These are phyloP conservation scores for Aureobasidium subglaciale DNA, from an alignment of 2,329 filamentous ascomycete species.

Conservation along the genomic window DNA sequence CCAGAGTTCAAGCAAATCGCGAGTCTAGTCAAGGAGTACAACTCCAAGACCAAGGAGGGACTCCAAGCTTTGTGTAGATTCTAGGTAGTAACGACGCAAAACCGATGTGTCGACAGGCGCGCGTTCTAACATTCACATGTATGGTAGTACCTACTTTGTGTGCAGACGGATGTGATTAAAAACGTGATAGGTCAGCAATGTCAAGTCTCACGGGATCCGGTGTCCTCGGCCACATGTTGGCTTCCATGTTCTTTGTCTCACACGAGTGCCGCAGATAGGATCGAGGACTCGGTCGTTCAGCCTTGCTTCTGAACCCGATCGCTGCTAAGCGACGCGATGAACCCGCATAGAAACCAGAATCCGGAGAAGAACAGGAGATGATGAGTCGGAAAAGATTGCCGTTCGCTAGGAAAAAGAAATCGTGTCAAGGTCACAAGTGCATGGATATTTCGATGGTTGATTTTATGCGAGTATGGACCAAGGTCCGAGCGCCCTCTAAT, in stretches of 20 bases:
- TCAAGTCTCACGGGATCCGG: background rate
- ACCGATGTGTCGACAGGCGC: background rate
- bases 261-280: background rate
- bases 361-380: background rate
- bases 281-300: background rate
- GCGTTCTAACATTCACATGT: background rate
- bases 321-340: constrained; percentile 1
- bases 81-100: background rate
- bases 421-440: background rate
- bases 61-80: constrained; percentile 56
- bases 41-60: constrained; percentile 60
- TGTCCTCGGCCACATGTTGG: background rate
- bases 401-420: constrained; percentile 4
- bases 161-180: background rate
- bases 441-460: background rate
- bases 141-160: background rate
- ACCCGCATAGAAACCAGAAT: background rate
- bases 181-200: constrained; percentile 2
- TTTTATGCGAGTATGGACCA: background rate
- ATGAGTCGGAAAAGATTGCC: background rate
- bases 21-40: constrained; percentile 69
- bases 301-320: background rate
- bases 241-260: constrained; percentile 6
- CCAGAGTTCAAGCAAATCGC: constrained; percentile 67
- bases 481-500: background rate